A percentile compares a stretch with the other conserved stretches of the same genome.
Conservation (phyloP, 768 basidiomycete species). For the Candolleomyces eurysporus region DNA sequence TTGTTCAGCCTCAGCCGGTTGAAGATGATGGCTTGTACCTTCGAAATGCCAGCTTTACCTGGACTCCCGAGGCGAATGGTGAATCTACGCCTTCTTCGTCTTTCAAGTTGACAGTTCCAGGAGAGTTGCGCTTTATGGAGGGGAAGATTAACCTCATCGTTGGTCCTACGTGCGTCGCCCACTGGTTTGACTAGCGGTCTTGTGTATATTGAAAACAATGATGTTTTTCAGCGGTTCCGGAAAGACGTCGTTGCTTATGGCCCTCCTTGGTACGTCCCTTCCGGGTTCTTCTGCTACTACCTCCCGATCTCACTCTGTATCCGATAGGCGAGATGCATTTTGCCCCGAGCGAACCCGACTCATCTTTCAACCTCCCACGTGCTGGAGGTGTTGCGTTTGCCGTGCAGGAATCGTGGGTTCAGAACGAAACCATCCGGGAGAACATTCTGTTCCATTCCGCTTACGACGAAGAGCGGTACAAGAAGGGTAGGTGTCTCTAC, state of each 20-base stretch:
- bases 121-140: constrained; percentile 52
- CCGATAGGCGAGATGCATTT: constrained; percentile 64
- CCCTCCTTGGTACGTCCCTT: constrained; percentile 39
- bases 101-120: constrained; percentile 52
- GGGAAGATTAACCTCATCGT: constrained; percentile 56
- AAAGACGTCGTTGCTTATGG: constrained; percentile 64
- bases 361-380: constrained; percentile 71
- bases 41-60: constrained; percentile 51
- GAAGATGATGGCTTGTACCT: constrained; percentile 19
- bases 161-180: constrained; percentile 46
- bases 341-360: constrained; percentile 44
- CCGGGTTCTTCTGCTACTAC: not conserved
- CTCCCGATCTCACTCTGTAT: not conserved
- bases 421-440: constrained; percentile 76
- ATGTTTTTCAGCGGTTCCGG: constrained; percentile 36
- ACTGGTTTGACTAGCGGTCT: too few species aligned
- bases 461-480: constrained; percentile 76
- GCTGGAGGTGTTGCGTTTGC: constrained; percentile 72
- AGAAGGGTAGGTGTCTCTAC: constrained; percentile 35
- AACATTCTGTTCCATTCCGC: constrained; percentile 82
- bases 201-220: not conserved
- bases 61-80: constrained; percentile 39
- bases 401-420: constrained; percentile 84
- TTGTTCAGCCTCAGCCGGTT: constrained; percentile 5
- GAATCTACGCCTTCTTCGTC: constrained; percentile 22